Base-by-base conservation (phyloP, 2,329 filamentous ascomycete species). In the Colletotrichum australisinense region DNA sequence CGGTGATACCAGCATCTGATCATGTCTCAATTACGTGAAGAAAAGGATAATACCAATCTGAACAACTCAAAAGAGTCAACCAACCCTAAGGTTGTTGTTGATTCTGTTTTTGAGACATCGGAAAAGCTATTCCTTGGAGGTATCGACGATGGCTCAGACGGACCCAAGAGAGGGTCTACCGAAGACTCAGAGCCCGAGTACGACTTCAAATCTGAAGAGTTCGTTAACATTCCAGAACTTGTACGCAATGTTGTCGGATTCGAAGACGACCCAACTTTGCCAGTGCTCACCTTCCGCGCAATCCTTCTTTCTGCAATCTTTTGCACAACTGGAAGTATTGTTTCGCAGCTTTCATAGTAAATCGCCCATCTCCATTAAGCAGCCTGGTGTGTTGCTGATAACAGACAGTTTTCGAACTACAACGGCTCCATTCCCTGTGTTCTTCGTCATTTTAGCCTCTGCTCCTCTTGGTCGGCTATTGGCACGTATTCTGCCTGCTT, bases 251-350 rank as follows among this genome's bases (percentile, higher is more conserved):
- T 90, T 55, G 88, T 91, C 75, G 89, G 86, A 76, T 83, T 91
- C 72, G 84, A 86, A 24, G 89, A 92, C 76, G 88, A 91, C 76
- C 84, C 89, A 0, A 85, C 81, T 3, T 81, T 89, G 32, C 87
- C 88, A 1, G 90, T 88, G 14, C 81, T 91, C 26, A 91, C 89
- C 1, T 91, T 91, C 75, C 87, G 89, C 30, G 91, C 90, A 76
- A 89, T 91, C 2, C 88, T 91, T 75, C 78, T 91, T 2, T 88
- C 87, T 5, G 46, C 69, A 11, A 1, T 72, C 16, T 73, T 73
- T 24, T 73, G 70, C 16, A 46, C 46, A 3, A 55, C 64, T n/a
- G 70, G 70, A 5, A 73, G 70, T 24, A 56, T 59, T 16, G 57
- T 69, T 4, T 69, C 70, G 12, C 66, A 73, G 9, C 66, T 73